Conservation (phyloP, 495 filamentous ascomycete genomes). For the Hypoxylon fragiforme region DNA sequence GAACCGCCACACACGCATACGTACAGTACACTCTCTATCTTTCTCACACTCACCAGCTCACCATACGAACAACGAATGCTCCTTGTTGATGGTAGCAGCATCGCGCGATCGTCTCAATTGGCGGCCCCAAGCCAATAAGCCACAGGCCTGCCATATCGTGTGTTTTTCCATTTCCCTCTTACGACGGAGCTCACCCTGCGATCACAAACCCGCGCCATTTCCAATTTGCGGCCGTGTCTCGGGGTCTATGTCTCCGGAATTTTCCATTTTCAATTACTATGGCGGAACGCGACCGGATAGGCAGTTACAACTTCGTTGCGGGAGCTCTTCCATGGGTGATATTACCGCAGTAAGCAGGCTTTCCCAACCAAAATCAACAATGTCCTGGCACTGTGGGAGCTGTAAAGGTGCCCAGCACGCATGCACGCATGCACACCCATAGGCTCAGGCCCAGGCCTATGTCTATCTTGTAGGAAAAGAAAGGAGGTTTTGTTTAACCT, state of each 20-base stretch:
- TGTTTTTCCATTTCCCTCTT: slow-evolving; percentile 7
- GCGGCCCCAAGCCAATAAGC: neutral
- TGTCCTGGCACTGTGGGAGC: slow-evolving; percentile 1
- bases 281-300: slow-evolving; percentile 7
- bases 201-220: slow-evolving; percentile 3
- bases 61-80: neutral
- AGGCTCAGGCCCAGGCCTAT: neutral
- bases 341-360: slow-evolving; percentile 5
- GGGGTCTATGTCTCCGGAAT: slow-evolving; percentile 7
- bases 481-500: neutral
- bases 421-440: slow-evolving; percentile 1
- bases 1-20: slow-evolving; percentile 4
- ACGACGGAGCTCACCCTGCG: slow-evolving; percentile 4
- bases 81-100: neutral
- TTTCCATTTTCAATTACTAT: neutral
- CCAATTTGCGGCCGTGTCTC: slow-evolving; percentile 1
- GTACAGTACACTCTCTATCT: too few relatives aligned
- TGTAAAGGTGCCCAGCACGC: slow-evolving; percentile 2
- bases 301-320: slow-evolving; percentile 3
- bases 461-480: slow-evolving; percentile 7
- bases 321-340: neutral
- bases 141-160: slow-evolving; percentile 16
- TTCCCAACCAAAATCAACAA: neutral
- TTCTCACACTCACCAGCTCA: too few relatives aligned
- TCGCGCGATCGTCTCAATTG: neutral